A percentile compares a stretch with the other conserved stretches of the same genome.
These are phyloP conservation scores for Pythium oligandrum DNA, from an alignment of 352 stramenopile species.

Conservation along the genomic window DNA sequence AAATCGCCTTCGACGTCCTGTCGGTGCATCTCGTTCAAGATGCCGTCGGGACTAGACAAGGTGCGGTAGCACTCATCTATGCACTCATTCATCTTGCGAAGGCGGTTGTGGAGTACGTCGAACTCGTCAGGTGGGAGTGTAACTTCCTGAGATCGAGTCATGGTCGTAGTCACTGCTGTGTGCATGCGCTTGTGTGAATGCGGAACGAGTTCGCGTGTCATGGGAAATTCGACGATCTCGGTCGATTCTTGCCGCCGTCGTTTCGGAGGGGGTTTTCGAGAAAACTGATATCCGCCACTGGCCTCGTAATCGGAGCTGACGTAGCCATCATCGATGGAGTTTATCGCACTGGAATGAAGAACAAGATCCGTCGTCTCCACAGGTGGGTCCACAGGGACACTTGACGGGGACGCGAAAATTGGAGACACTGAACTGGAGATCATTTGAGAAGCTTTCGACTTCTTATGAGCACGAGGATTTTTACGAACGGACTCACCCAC, in stretches of 20 bases:
- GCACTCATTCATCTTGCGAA: slow-evolving; percentile 67
- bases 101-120: slow-evolving; percentile 52
- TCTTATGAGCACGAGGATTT: no score
- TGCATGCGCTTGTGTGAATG: slow-evolving; percentile 42
- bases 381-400: neutral
- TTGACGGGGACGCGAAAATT: neutral
- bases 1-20: slow-evolving; percentile 57
- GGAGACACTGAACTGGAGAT: neutral
- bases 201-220: slow-evolving; percentile 34
- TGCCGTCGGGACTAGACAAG: slow-evolving; percentile 37
- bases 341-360: slow-evolving; percentile 19
- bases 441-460: no score
- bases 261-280: neutral
- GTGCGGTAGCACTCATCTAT: slow-evolving; percentile 57
- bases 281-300: neutral
- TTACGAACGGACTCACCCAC: no score
- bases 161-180: slow-evolving; percentile 39
- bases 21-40: slow-evolving; percentile 48
- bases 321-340: slow-evolving; percentile 22
- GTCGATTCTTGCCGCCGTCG: slow-evolving; percentile 13
- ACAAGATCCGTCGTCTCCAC: slow-evolving; percentile 19
- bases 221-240: slow-evolving; percentile 41
- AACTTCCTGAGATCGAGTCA: slow-evolving; percentile 32
- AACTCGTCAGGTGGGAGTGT: slow-evolving; percentile 58
- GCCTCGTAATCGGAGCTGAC: slow-evolving; percentile 30